These are phyloP conservation scores for Lipomyces kockii DNA, from an alignment of 805 yeast species.

Conservation along the genomic window DNA sequence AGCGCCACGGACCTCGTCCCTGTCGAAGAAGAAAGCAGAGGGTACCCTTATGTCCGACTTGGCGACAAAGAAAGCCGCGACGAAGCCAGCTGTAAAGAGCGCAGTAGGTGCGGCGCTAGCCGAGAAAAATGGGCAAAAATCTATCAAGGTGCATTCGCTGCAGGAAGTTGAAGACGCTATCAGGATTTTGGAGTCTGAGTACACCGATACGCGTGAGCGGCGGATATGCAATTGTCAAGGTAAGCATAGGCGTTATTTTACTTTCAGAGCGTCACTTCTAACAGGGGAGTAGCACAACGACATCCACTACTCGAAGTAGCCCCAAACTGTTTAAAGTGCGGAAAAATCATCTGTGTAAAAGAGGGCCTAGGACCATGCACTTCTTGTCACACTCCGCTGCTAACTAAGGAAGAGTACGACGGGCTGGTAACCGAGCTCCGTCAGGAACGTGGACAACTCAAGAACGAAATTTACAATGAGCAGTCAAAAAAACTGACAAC, in stretches of 20 bases:
- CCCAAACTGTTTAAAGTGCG: constrained; percentile 93
- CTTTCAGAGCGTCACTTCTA: neutral
- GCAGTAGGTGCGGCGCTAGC: constrained; percentile 12
- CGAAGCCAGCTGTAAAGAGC: neutral
- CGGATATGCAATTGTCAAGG: constrained; percentile 37
- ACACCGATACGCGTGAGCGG: neutral
- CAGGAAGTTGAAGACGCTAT: constrained; percentile 36
- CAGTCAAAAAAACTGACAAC: constrained; percentile 2
- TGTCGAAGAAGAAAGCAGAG: constrained; percentile 7
- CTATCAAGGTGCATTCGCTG: constrained; percentile 27
- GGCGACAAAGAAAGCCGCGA: constrained; percentile 13
- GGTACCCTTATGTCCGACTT: constrained; percentile 17
- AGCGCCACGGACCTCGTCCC: constrained; percentile 2
- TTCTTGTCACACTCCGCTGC: constrained; percentile 71
- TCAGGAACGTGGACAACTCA: constrained; percentile 56
- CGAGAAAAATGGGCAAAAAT: constrained; percentile 9
- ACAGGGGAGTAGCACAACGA: constrained; percentile 42
- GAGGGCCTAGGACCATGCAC: constrained; percentile 94
- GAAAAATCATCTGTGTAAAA: constrained; percentile 85
- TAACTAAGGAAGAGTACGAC: constrained; percentile 63
- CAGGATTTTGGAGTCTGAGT: constrained; percentile 25
- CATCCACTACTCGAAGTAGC: constrained; percentile 89
- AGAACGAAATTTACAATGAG: constrained; percentile 41
- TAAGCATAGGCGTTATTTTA: neutral
- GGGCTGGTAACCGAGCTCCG: constrained; percentile 60